Percentiles rank a stretch among this genome's conserved stretches.
phyloP scores from a whole-genome alignment of 495 filamentous ascomycete species.

The Penicilliopsis zonata region DNA sequence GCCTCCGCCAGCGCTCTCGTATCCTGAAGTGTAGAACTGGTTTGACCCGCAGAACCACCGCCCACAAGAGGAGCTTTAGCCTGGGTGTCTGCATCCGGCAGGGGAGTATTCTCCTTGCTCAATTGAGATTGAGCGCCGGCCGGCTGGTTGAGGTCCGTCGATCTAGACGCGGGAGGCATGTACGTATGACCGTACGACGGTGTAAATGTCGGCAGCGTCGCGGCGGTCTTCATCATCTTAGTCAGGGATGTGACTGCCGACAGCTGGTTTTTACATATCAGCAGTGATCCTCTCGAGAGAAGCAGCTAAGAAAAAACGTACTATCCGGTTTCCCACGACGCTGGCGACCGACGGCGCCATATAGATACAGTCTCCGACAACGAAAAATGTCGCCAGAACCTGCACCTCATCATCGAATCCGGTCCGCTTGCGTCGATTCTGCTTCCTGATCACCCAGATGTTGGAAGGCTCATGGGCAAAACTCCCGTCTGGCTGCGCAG shows the following conservation, averaged over 20 bases:
- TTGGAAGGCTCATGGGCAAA: constrained; percentile 43
- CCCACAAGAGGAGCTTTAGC: constrained; percentile 25
- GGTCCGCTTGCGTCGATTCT: constrained; percentile 51
- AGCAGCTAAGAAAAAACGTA: constrained; percentile 22
- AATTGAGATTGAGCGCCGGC: constrained; percentile 21
- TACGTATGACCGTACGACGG: constrained; percentile 68
- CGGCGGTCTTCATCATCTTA: constrained; percentile 50
- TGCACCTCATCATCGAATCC: constrained; percentile 54
- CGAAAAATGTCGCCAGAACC: constrained; percentile 68
- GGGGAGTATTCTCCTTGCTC: constrained; percentile 50
- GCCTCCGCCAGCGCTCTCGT: constrained; percentile 54
- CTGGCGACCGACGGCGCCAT: constrained; percentile 78
- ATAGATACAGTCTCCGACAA: constrained; percentile 76
- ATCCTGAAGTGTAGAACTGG: constrained; percentile 25
- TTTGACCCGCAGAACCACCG: constrained; percentile 8
- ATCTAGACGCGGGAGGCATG: constrained; percentile 37
- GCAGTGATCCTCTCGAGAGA: constrained; percentile 1
- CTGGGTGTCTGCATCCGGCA: constrained; percentile 35
- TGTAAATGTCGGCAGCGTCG: constrained; percentile 57
- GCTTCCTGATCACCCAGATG: constrained; percentile 89
- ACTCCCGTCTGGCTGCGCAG: constrained; percentile 49
- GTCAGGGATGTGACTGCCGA: constrained; percentile 50
- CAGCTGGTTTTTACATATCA: constrained; percentile 33
- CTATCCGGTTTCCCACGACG: constrained; percentile 63
- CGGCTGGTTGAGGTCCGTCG: constrained; percentile 17